Base-by-base conservation (phyloP, 2,329 filamentous ascomycete genomes). In the Mariannaea elegans region DNA sequence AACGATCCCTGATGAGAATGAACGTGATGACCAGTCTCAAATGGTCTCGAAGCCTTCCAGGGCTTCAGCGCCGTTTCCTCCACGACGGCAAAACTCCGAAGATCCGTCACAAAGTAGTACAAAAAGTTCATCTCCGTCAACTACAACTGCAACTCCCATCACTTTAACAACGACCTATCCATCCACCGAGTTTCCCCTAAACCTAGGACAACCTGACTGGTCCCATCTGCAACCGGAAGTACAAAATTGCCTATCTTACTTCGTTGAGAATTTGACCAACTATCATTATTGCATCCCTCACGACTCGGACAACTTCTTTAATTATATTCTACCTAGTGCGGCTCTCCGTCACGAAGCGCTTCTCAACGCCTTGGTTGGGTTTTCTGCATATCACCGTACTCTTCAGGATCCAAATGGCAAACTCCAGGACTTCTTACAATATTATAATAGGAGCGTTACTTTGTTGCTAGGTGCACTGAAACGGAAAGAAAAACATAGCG, bases 401-500 rank as follows among this genome's bases (percentile, higher is more conserved):
- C 75, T 97, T 47, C 83, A 84, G 36, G 87, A 89, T 47, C 86
- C 90, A 1, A 80, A 88, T 47, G 92, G 91, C 19, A 89, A 88
- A 65, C 87, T 98, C 23, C 85, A 90, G 61, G 88, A 90, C 51
- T 98, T 98, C 68, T 81, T 98, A 24, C 86, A 88, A 58, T 97
- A 96, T 71, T 97, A 98, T 79, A 94, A 97, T 75, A 90, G 88
- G 72, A 94, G 94, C 9, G 90, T 99, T 24, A 90, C 86, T 1
- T 79, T 93, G 23, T 83, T 99, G 16, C 82, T 96, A 8, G 82
- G 84, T 31, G 90, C 88, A 4, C 79, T 98, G 16, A 87, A 88
- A 62, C 88, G 84, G 53, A 88, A 87, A 57, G 89, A 93, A 64
- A 87, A 86, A 61, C 88, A 92, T 65, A 90, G 81, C 31, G 82